Conservation (phyloP, 1,139 yeast genomes). For the Geotrichum klebahnii region DNA sequence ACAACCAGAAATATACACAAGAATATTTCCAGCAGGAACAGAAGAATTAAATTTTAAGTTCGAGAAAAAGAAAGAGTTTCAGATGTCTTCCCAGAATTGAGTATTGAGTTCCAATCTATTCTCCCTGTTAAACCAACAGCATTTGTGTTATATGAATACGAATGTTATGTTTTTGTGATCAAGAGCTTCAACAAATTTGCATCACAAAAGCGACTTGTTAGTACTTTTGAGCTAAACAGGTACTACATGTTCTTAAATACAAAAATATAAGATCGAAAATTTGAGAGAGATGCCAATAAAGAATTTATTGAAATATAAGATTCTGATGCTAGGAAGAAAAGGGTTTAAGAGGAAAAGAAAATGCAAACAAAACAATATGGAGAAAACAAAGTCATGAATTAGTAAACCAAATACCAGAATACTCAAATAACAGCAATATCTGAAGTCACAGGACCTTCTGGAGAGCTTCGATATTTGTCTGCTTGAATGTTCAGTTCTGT, state of each 20-base stretch:
- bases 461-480: slow-evolving; percentile 14
- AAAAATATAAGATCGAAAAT: too few relatives aligned
- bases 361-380: background rate
- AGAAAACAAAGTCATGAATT: background rate
- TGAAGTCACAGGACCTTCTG: slow-evolving; percentile 27
- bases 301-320: too few relatives aligned
- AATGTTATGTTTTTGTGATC: background rate
- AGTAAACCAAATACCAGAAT: background rate
- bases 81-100: background rate
- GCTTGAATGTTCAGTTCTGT: slow-evolving; percentile 29
- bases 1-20: too few relatives aligned
- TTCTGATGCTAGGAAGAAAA: background rate
- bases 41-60: too few relatives aligned
- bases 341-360: background rate
- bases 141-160: too few relatives aligned
- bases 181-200: too few relatives aligned
- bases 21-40: too few relatives aligned
- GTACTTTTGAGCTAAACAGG: too few relatives aligned
- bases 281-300: background rate
- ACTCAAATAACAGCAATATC: slow-evolving; percentile 8
- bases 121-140: background rate
- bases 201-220: background rate
- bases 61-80: background rate
- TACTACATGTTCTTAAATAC: too few relatives aligned
- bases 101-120: background rate